Evolutionary conservation across 345 rosid genomes (phyloP), one percentile per base, ranked within the genome.

Genomic region (Laguncularia racemosa): DNA sequence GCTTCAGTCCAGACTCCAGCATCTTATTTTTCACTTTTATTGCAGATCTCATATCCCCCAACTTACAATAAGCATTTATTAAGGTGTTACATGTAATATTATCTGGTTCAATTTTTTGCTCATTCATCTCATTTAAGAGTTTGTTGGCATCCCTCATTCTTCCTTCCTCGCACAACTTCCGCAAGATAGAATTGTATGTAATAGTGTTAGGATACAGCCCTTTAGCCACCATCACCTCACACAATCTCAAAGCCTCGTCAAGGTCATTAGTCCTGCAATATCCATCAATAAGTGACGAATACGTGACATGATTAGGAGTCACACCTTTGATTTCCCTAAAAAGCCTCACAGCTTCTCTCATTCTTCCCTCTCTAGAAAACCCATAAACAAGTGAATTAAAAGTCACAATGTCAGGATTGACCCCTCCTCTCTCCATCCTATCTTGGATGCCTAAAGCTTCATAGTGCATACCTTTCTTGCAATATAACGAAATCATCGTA

Each of bases 401-500:
- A 4, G 95, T 92, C 5, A 84, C 71, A 38, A 89, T 83, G 72
- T 86, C 96, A 58, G 88, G 98, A 74, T 20, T 67, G 44, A 89
- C 53, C 28, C 82, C 86, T 13, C 69, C 81, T 70, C 73, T 80
- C 68, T 76, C 82, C 96, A 92, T 89, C 70, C 93, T 78, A 63
- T 89, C 89, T 73, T 92, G 98, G 75, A 84, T 83, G 0, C 74
- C 73, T 20, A 89, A 73, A 60, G 95, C 98, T 76, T 92, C 91
- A 56, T 80, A 92, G 67, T 86, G 98, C 98, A 84, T 92, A 50
- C 96, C 79, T 74, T 77, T 84, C 77, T 71, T 92, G 71, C 89
- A 84, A 40, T 92, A 92, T 66, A 81, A 56, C 0, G 89, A 78
- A 64, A 92, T 89, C 74, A 92, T 65, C 0, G 95, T 89, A 63